phyloP scores from a whole-genome alignment of 208 protist genomes.

The Trypanosoma melophagium region DNA sequence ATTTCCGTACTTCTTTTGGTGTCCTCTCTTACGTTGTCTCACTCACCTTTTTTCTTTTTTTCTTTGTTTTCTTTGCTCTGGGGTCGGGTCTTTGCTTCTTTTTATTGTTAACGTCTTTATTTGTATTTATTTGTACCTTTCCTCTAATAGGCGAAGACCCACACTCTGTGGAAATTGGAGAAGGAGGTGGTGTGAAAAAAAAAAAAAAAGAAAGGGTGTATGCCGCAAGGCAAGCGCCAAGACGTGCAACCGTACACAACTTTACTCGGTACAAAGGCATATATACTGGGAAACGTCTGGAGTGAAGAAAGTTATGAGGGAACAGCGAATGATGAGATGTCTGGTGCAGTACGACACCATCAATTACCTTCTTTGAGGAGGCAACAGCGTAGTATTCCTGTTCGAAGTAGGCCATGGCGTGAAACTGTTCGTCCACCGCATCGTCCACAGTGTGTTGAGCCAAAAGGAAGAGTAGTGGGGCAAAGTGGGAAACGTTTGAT shows the following conservation, averaged over 20 bases:
- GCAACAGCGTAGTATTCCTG: too few relatives aligned
- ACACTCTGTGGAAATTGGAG: too few relatives aligned
- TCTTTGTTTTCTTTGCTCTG: background rate
- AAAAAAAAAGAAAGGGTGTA: background rate
- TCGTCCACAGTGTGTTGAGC: too few relatives aligned
- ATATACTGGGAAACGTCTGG: background rate
- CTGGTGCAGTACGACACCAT: too few relatives aligned
- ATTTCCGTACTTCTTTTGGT: too few relatives aligned
- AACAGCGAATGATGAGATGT: too few relatives aligned
- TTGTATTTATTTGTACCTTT: background rate
- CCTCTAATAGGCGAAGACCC: too few relatives aligned
- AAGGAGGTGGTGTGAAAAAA: background rate
- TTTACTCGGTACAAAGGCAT: slow-evolving; percentile 17
- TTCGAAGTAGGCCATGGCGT: too few relatives aligned
- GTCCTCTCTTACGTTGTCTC: too few relatives aligned
- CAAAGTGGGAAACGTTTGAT: background rate
- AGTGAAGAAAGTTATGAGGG: background rate
- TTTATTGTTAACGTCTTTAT: background rate
- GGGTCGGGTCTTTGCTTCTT: background rate
- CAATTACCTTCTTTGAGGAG: too few relatives aligned
- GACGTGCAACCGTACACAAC: slow-evolving; percentile 15
- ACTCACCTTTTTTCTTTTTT: background rate
- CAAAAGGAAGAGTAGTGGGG: background rate
- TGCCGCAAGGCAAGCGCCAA: background rate
- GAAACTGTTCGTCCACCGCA: too few relatives aligned